Conservation (phyloP, 129 eudicot genomes). For the Chrysanthemum lavandulifolium region DNA sequence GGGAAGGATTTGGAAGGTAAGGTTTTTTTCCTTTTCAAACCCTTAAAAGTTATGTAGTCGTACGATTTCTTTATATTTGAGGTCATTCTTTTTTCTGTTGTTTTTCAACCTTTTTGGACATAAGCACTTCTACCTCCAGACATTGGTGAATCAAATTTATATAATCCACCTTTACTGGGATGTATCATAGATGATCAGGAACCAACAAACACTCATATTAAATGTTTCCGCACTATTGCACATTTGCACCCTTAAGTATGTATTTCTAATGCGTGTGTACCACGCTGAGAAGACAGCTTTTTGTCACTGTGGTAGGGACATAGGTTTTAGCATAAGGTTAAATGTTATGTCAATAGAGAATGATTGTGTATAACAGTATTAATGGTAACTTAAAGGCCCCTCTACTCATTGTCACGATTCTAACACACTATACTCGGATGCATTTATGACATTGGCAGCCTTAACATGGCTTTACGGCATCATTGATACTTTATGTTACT, state of each 20-base stretch:
- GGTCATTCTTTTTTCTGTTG: slow-evolving; percentile 5
- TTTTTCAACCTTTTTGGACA: neutral
- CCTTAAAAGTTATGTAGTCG: neutral
- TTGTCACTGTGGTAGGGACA: neutral
- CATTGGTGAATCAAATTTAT: slow-evolving; percentile 1
- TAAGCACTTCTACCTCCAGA: neutral
- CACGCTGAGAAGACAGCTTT: neutral
- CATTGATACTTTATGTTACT: neutral
- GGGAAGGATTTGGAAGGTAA: slow-evolving; percentile 98
- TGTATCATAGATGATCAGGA: neutral
- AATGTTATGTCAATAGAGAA: no score
- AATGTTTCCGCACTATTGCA: neutral
- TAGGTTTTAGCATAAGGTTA: neutral
- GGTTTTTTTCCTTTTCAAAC: neutral
- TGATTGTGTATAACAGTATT: no score
- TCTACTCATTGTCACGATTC: no score
- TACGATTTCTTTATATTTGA: slow-evolving; percentile 1
- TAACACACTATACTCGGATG: no score
- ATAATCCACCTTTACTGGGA: neutral
- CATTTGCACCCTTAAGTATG: neutral
- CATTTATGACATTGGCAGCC: neutral
- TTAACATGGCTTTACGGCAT: neutral
- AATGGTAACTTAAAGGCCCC: no score
- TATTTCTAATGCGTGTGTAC: neutral
- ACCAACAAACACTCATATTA: slow-evolving; percentile 5